Evolutionary conservation across 2,329 filamentous ascomycete genomes (phyloP), one percentile per base, ranked within the genome.

Genomic region (Neurospora sp.): DNA sequence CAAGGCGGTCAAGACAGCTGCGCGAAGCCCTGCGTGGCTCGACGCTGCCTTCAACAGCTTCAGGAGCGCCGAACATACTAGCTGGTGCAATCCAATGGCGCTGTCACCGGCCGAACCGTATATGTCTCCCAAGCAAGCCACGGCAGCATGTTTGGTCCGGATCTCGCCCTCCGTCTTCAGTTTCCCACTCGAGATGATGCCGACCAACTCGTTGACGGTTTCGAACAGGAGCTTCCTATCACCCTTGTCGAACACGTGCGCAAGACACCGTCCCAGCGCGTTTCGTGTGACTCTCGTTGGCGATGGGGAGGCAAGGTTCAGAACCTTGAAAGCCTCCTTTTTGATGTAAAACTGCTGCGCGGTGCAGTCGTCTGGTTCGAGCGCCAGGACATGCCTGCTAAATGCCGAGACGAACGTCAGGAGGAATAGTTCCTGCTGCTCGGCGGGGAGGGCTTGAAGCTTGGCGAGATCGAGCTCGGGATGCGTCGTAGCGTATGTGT

Each of bases 351-450:
- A 89, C 80, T 99, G 96, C 81, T 97, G 92, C 13, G 92, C 88
- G 28, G 92, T 95, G 74, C 94, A 91, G 78, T 92, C 91, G 75
- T 97, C 93, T 72, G 89, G 85, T 68, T 89, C 87, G 66, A 98
- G 86, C 17, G 83, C 83, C 69, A 89, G 85, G 66, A 97, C 91
- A 84, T 97, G 92, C 75, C 91, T 91, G 73, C 89, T 90, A 70
- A 99, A 85, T 72, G 91, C 89, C 38, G 93, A 91, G 42, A 94
- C 91, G 78, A 96, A 97, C 36, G 90, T 96, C 71, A 99, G 86
- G 73, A 99, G 87, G 80, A 96, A 96, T 13, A 99, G 88, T 77
- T 97, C 94, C 81, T 99, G 96, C 80, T 99, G 96, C 82, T 99
- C 96, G 69, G 92, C 89, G 62, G 95, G 93, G 66, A 98, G 88